These are phyloP conservation scores for Backusella circina DNA, from an alignment of 192 early-diverging fungal species.

Conservation along the genomic window DNA sequence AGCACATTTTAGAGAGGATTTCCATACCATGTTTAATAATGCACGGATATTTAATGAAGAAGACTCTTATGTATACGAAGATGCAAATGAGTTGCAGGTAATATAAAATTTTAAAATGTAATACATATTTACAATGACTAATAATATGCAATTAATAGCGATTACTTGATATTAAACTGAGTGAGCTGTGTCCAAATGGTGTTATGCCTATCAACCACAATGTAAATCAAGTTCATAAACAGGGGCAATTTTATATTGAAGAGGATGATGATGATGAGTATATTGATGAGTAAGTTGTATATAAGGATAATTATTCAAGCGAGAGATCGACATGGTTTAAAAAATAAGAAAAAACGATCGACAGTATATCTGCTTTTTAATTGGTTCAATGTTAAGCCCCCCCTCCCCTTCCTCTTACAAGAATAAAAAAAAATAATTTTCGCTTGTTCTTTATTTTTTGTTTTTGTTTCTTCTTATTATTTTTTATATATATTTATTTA, in stretches of 20 bases:
- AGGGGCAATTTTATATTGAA: background rate
- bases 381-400: constrained; percentile 10
- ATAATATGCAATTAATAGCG: background rate
- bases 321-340: constrained; percentile 9
- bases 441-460: background rate
- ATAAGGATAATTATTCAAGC: background rate
- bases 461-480: background rate
- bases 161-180: constrained; percentile 11
- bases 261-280: background rate
- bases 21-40: constrained; percentile 89
- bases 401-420: background rate
- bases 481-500: background rate
- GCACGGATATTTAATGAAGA: constrained; percentile 91
- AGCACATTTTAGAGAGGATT: constrained; percentile 74
- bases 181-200: background rate
- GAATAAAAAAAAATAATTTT: background rate
- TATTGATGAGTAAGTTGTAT: background rate
- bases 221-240: background rate
- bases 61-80: constrained; percentile 82
- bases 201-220: background rate
- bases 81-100: constrained; percentile 69
- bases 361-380: background rate
- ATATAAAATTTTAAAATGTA: background rate
- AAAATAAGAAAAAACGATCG: constrained; percentile 10
- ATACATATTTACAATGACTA: background rate